These are phyloP conservation scores for Aspergillus taichungensis DNA, from an alignment of 495 filamentous ascomycete species.

Conservation along the genomic window DNA sequence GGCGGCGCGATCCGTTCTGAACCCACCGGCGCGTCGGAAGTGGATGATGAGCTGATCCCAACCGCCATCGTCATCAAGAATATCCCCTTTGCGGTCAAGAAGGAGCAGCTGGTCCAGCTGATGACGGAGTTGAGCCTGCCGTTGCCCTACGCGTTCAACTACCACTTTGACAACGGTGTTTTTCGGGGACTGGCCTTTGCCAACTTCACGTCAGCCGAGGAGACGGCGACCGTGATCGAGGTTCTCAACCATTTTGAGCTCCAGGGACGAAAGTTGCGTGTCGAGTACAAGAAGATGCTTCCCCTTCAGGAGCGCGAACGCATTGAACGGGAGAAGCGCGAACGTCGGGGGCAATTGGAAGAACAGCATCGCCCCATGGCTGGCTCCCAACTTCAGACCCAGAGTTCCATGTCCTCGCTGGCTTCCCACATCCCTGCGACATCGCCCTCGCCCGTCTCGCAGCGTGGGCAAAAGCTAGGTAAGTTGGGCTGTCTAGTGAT, in stretches of 20 bases:
- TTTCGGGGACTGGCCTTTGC: constrained; percentile 95
- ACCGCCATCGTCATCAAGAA: constrained; percentile 99
- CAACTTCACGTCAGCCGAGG: constrained; percentile 93
- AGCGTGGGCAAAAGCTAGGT: constrained; percentile 56
- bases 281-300: constrained; percentile 99
- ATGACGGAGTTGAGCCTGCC: constrained; percentile 91
- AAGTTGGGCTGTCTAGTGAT: constrained; percentile 14
- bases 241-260: constrained; percentile 90
- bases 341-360: constrained; percentile 90
- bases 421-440: constrained; percentile 60
- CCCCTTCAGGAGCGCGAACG: constrained; percentile 88
- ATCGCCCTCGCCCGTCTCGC: constrained; percentile 64
- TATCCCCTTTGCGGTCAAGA: constrained; percentile 96
- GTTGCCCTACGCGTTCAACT: constrained; percentile 97
- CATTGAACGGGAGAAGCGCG: constrained; percentile 94
- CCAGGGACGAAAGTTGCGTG: constrained; percentile 84
- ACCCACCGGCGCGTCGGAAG: constrained; percentile 43
- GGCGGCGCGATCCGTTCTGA: constrained; percentile 44
- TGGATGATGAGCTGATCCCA: constrained; percentile 82
- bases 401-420: constrained; percentile 76
- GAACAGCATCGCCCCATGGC: constrained; percentile 83
- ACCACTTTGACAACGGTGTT: constrained; percentile 97
- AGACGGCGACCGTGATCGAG: constrained; percentile 85
- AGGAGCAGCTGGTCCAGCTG: constrained; percentile 82
- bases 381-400: constrained; percentile 58